Conservation (phyloP, 768 basidiomycete species). For the Podaxis sp. region DNA sequence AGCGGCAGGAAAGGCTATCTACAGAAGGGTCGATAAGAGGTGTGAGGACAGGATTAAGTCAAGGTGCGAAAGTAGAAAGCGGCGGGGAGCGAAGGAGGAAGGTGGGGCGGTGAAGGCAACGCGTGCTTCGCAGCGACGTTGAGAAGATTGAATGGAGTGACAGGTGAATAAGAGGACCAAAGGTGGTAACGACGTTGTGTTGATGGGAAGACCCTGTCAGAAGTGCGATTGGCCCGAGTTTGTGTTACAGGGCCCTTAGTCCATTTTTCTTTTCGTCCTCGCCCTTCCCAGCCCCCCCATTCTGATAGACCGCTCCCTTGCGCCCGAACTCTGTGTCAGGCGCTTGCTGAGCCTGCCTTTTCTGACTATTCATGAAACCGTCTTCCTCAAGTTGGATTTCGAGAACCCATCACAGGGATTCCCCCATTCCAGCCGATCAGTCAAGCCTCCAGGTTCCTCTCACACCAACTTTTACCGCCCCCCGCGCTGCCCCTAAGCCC, state of each 20-base stretch:
- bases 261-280: constrained; percentile 3
- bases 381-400: constrained; percentile 38
- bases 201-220: constrained; percentile 6
- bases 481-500: constrained; percentile 38
- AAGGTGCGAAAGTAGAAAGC: neutral
- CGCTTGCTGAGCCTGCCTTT: neutral
- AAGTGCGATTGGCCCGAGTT: constrained; percentile 7
- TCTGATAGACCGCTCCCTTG: neutral
- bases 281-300: neutral
- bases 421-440: constrained; percentile 30
- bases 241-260: neutral
- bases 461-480: constrained; percentile 44
- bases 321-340: constrained; percentile 1
- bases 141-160: neutral
- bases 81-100: neutral
- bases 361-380: constrained; percentile 38
- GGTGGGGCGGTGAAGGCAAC: neutral
- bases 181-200: neutral
- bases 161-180: neutral
- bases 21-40: neutral
- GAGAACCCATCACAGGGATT: constrained; percentile 38
- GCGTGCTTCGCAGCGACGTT: neutral
- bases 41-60: neutral
- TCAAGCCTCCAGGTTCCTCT: constrained; percentile 35
- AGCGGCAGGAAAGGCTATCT: neutral